Evolutionary conservation across 2,329 filamentous ascomycete genomes (phyloP).

Genomic region (Ophiostoma populinum): DNA sequence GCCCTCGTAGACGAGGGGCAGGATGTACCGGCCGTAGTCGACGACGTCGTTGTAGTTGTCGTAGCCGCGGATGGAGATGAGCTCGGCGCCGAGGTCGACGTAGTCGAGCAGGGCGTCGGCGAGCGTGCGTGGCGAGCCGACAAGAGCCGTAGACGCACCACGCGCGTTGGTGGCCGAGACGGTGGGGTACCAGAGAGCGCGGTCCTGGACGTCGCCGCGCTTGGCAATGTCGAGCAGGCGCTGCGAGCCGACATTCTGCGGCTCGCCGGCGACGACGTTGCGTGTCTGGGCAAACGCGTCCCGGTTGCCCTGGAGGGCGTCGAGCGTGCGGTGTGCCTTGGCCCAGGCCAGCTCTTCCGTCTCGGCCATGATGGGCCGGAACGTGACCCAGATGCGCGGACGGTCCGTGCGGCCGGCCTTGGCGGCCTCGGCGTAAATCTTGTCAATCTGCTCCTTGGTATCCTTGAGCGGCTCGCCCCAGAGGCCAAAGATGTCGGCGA

Average conservation of each 20-base stretch:
- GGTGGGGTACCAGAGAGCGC: conserved; percentile 45
- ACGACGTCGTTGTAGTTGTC: conserved; percentile 43
- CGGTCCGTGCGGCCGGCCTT: conserved; percentile 36
- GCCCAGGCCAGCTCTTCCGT: conserved; percentile 45
- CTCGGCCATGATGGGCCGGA: conserved; percentile 42
- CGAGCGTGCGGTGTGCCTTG: conserved; percentile 39
- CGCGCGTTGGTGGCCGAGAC: conserved; percentile 42
- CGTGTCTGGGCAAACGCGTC: conserved; percentile 8
- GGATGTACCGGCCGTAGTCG: conserved; percentile 38
- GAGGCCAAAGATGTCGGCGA: conserved; percentile 45
- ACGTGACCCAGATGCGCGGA: conserved; percentile 46
- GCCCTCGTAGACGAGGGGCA: conserved; percentile 29
- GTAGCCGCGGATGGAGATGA: conserved; percentile 44
- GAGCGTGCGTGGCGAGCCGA: conserved; percentile 35
- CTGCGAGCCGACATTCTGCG: conserved; percentile 43
- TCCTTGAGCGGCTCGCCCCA: conserved; percentile 49
- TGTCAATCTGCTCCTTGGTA: conserved; percentile 44
- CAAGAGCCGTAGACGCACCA: conserved; percentile 40
- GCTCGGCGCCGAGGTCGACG: conserved; percentile 31
- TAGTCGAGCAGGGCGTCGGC: conserved; percentile 38
- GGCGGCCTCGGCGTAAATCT: conserved; percentile 40
- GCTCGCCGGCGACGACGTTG: conserved; percentile 17
- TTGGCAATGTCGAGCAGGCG: conserved; percentile 39
- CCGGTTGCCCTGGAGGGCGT: conserved; percentile 27
- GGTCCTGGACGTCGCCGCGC: conserved; percentile 39